Base-by-base conservation (phyloP, 108 stramenopile species). In the Nitzschia putrida region DNA sequence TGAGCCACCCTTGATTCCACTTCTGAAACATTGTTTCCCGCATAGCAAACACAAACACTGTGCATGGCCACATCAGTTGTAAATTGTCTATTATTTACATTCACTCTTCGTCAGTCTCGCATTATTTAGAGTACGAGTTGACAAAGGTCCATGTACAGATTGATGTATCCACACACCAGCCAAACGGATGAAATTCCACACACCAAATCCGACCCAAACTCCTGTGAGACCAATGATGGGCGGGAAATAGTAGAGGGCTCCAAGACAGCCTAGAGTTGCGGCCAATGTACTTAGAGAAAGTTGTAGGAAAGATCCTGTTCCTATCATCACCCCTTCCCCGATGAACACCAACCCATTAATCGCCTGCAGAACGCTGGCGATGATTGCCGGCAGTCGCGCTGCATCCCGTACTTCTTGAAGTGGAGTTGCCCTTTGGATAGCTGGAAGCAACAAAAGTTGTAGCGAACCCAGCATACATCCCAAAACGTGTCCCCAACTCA, bases 261-360 rank as follows among this genome's bases (percentile, higher is more conserved):
- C 67, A 51, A 92, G 57, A 66, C 87, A 88, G 24, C 83, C 90
- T 37, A 67, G 51, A 8, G 89, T 89, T 26, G 94, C 94, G 10
- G 85, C 74, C 25, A 88, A 68, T 24, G 90, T 92, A 52, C 81
- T 83, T 25, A 89, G 52, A 0, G 91, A 90, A 0, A 94, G 80
- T 57, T 85, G 86, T 68, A 89, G 24, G 58, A 88, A 89, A 38
- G 84, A 83, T 5, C 91, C 87, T 14, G 84, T 83, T 8, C 86
- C 79, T 38, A 86, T 61, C 84, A 79, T 86, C 29, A 73, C 53
- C 6, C 94, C 91, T 73, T 92, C 91, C 8, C 92, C 95, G 66
- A 91, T 92, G 61, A 93, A 96, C 13, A 91, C 90, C 22, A 90
- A 69, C 0, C 95, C 91, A 57, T 96, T 96, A 39, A 96, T 87